Conservation (phyloP, 345 rosid species). For the Arabidopsis thaliana region TAIR10.1 NC_003070.9:11909501-11910000, state of each 20-base stretch:
- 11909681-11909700: not conserved
- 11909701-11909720: constrained; percentile 12
- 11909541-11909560: constrained; percentile 14
- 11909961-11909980: too few species aligned
- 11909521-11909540: constrained; percentile 34
- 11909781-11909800: constrained; percentile 23
- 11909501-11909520: constrained; percentile 39
- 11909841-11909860: not conserved
- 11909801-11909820: not conserved
- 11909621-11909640: not conserved
- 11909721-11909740: constrained; percentile 32
- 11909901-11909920: too few species aligned
- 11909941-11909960: too few species aligned
- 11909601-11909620: not conserved
- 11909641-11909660: not conserved
- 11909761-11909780: constrained; percentile 38
- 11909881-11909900: too few species aligned
- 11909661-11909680: not conserved
- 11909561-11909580: not conserved
- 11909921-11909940: too few species aligned
- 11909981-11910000: too few species aligned
- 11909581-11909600: not conserved
- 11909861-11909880: not conserved
- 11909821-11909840: constrained; percentile 25
- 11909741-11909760: not conserved